Evolutionary conservation across 805 yeast genomes (phyloP), one percentile per base, ranked within the genome.

Genomic region (Naumovozyma baii): DNA sequence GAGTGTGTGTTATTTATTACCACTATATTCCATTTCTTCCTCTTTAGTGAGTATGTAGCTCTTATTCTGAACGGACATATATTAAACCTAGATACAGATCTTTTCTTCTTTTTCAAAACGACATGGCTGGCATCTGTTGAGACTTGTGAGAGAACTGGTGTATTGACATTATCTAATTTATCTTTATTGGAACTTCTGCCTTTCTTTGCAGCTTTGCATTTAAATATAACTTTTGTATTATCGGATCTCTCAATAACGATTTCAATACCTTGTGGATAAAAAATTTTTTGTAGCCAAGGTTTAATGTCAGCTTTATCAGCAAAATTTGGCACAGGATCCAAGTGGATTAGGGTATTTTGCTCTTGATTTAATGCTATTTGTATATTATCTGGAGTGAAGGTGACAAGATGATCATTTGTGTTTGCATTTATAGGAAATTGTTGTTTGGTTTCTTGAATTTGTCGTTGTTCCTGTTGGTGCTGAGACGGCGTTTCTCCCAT

Each of bases 41-140:
- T 63, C 43, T 76, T 60, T 9, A 72, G 47, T 1, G 78, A 71
- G 48, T 62, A 76, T 47, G 78, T 76, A 3, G 83, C 83, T 40
- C 85, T 56, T 22, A 78, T 68, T 52, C 80, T 65, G 50, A 78
- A 78, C 1, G 83, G 83, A 51, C 84, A 78, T 18, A 67, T 64
- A 5, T 61, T 60, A 39, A 54, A 60, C 39, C 59, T 50, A 15
- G 64, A 57, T 2, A 57, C 62, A 2, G 53, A 42, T 34, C 64
- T 47, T 39, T 56, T 57, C 40, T 55, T 56, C 44, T 40, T 34
- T 20, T 29, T 29, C 26, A 22, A 22, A 7, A 22, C 7, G 26
- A 22, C 26, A 22, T 22, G 26, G 10, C 10, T 22, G 10, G 10
- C 26, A 22, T 22, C 10, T 13, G 31, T 8, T 13, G 31, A 5